These are phyloP conservation scores for Neohortaea acidophila DNA, from an alignment of 495 filamentous ascomycete genomes.

Conservation along the genomic window DNA sequence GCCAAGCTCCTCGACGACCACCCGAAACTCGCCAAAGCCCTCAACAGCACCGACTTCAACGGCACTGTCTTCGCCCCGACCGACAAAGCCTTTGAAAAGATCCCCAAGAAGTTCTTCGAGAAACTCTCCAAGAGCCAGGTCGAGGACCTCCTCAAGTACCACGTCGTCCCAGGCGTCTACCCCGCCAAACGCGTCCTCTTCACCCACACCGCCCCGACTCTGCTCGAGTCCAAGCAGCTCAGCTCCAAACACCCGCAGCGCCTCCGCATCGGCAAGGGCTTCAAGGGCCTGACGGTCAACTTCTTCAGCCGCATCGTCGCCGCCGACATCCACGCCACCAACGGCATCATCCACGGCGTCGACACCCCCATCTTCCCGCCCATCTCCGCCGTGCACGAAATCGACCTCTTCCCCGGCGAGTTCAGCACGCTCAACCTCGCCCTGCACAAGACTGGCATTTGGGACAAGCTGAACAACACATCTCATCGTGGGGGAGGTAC, in stretches of 20 bases:
- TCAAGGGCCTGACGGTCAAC: conserved; percentile 53
- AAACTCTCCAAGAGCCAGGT: conserved; percentile 49
- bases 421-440: conserved; percentile 67
- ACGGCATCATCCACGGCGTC: conserved; percentile 69
- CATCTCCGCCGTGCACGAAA: conserved; percentile 38
- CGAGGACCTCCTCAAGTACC: conserved; percentile 52
- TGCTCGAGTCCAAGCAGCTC: conserved; percentile 39
- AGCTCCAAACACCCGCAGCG: conserved; percentile 48
- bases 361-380: conserved; percentile 61
- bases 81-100: conserved; percentile 55
- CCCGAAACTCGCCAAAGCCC: conserved; percentile 46
- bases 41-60: conserved; percentile 56
- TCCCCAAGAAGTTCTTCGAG: conserved; percentile 36
- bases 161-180: conserved; percentile 48
- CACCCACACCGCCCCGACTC: conserved; percentile 56
- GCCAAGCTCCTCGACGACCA: conserved; percentile 55
- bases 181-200: conserved; percentile 40
- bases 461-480: conserved; percentile 30
- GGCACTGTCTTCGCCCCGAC: conserved; percentile 69
- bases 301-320: conserved; percentile 50
- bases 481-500: conserved; percentile 43
- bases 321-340: conserved; percentile 50
- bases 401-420: conserved; percentile 50
- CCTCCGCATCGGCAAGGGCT: conserved; percentile 40
- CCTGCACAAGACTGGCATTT: conserved; percentile 52